These are phyloP conservation scores for Alternaria triticimaculans DNA, from an alignment of 2,329 filamentous ascomycete genomes.

Conservation along the genomic window DNA sequence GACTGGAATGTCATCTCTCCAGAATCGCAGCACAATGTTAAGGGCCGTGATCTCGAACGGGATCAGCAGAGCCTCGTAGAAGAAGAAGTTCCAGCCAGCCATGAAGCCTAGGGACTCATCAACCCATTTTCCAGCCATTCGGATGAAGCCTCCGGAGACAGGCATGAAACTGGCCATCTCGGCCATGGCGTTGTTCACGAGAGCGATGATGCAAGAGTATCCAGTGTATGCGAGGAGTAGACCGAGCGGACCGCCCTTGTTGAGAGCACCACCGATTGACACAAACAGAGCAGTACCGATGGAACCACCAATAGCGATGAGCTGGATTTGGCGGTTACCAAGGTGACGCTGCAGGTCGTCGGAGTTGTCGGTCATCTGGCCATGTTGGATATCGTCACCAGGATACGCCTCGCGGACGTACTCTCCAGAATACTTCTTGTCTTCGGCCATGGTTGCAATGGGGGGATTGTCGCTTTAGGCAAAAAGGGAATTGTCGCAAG, in stretches of 20 bases:
- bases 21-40: conserved; percentile 48
- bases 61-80: conserved; percentile 60
- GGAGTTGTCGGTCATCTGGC: conserved; percentile 41
- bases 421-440: conserved; percentile 43
- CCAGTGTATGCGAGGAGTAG: conserved; percentile 66
- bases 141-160: conserved; percentile 68
- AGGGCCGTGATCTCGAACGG: conserved; percentile 60
- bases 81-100: conserved; percentile 60
- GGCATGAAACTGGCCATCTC: conserved; percentile 71
- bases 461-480: conserved; percentile 20
- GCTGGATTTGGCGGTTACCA: conserved; percentile 50
- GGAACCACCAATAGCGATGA: conserved; percentile 51
- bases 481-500: conserved; percentile 15
- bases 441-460: conserved; percentile 38
- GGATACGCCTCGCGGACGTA: conserved; percentile 34
- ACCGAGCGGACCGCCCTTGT: conserved; percentile 58
- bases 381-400: conserved; percentile 36
- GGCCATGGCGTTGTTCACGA: conserved; percentile 70
- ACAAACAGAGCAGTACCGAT: conserved; percentile 62
- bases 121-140: conserved; percentile 69
- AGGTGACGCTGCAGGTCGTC: conserved; percentile 50
- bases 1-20: conserved; percentile 56
- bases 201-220: conserved; percentile 62
- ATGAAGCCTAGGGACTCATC: conserved; percentile 70
- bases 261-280: conserved; percentile 65